Evolutionary conservation across 352 stramenopile genomes (phyloP).

Genomic region (Pilasporangium apinafurcum): DNA sequence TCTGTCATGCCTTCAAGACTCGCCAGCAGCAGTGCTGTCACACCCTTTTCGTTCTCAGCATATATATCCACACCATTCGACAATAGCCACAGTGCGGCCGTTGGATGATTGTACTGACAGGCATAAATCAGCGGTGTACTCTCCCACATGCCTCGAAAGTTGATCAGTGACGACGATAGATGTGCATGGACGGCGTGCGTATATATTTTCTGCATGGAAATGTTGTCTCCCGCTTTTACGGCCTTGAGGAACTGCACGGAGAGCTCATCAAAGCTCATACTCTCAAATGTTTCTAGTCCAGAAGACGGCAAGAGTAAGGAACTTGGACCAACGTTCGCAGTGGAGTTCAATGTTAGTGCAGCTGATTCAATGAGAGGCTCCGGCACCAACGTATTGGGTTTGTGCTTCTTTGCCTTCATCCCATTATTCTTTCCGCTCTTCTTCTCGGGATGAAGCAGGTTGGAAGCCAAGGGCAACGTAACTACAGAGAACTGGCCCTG

Average conservation of each 20-base stretch:
- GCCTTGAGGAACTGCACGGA: conserved; percentile 58
- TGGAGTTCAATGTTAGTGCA: neutral
- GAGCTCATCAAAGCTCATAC: conserved; percentile 34
- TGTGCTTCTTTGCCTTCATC: conserved; percentile 15
- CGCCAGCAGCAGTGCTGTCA: conserved; percentile 64
- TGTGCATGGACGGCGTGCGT: neutral
- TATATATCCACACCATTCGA: conserved; percentile 27
- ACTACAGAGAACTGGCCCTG: conserved; percentile 22
- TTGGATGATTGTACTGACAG: conserved; percentile 52
- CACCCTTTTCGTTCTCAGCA: conserved; percentile 57
- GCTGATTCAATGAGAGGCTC: conserved; percentile 13
- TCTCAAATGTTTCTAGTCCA: conserved; percentile 6
- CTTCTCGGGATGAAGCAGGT: neutral
- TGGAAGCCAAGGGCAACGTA: neutral
- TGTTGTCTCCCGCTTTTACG: conserved; percentile 50
- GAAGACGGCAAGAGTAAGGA: neutral
- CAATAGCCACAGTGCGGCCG: conserved; percentile 55
- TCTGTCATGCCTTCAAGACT: conserved; percentile 55
- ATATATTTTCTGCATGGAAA: conserved; percentile 17
- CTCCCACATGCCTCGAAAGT: conserved; percentile 79
- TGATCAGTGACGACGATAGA: conserved; percentile 40
- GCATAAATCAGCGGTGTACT: conserved; percentile 77
- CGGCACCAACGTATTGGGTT: conserved; percentile 28
- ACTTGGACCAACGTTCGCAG: too few relatives aligned
- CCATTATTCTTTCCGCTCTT: neutral